Base-by-base conservation (phyloP, 768 basidiomycete species). In the Mycena leptocephala region DNA sequence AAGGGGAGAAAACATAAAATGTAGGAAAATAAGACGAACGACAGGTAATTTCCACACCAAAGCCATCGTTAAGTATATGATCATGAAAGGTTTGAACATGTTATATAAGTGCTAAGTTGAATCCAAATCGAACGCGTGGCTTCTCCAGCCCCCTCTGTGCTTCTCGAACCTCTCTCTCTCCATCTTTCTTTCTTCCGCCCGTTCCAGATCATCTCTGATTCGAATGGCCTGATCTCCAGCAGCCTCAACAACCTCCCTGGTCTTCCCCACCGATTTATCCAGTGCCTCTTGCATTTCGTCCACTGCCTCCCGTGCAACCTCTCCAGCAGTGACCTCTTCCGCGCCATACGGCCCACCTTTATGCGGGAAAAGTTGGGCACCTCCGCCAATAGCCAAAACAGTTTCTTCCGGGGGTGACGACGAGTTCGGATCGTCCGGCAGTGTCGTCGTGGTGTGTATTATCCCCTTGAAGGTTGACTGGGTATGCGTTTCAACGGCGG, bases 331-430 rank as follows among this genome's bases (percentile, higher is more conserved):
- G 56, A 80, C 78, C 9, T 82, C 81, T 8, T 81, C 81, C 32
- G 69, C 78, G 10, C 78, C 83, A 66, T 84, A 83, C 0, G 84
- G 79, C 11, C 84, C 84, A 6, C 81, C 82, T 72, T 85, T 83
- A 7, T 82, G 81, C 1, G 84, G 81, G 39, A 41, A 46, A 20
- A 46, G 43, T 20, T 46, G 43, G 2, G 85, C 74, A 18, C 84
- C 85, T 30, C 74, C 81, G 6, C 87, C 86, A 51, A 87, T 74
- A n/a, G 86, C 85, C 32, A 88, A 43, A 5, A 85, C 79, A 2
- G 84, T 83, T 64, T 85, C 83, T 24, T 74, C 70, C 5, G 65
- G 22, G 2, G 68, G 30, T 37, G 74, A 48, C 43, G 76, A 48
- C 20, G 53, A 4, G 46, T 35, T 35, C 2, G 61, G 30, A 68